Percentiles rank a stretch among this genome's conserved stretches.
Conservation (phyloP, 306 rosid genomes). For the Calophaca sinica region DNA sequence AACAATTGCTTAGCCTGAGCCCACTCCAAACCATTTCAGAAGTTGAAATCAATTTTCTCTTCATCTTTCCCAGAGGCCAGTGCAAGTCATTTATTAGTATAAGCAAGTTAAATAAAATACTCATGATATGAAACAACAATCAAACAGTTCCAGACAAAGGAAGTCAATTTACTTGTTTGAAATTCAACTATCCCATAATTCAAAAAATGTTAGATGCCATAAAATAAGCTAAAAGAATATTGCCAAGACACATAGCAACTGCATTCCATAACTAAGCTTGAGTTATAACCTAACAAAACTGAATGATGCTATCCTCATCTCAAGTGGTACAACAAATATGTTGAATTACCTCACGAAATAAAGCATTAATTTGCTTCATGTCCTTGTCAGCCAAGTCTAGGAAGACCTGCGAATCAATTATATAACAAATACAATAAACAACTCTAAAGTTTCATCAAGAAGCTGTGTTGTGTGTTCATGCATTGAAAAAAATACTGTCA, state of each 20-base stretch:
- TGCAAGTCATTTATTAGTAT: constrained; percentile 24
- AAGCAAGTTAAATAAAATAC: constrained; percentile 14
- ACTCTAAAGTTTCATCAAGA: constrained; percentile 6
- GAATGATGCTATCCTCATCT: constrained; percentile 29
- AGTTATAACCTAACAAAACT: constrained; percentile 28
- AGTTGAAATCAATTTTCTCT: constrained; percentile 18
- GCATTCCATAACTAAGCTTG: constrained; percentile 34
- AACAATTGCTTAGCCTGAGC: neutral
- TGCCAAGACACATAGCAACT: constrained; percentile 29
- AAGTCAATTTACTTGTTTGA: constrained; percentile 29
- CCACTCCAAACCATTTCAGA: constrained; percentile 19
- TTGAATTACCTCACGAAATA: constrained; percentile 81
- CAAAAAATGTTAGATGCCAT: constrained; percentile 7
- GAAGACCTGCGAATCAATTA: constrained; percentile 69
- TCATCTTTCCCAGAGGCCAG: neutral
- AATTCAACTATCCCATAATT: constrained; percentile 11
- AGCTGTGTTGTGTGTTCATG: neutral
- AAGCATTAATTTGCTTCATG: constrained; percentile 78
- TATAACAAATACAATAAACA: constrained; percentile 36
- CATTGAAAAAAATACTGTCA: constrained; percentile 20
- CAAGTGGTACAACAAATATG: constrained; percentile 29
- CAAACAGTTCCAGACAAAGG: constrained; percentile 21
- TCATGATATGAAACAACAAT: constrained; percentile 23
- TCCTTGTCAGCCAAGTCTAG: constrained; percentile 91
- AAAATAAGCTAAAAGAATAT: constrained; percentile 17